These are phyloP conservation scores for Pichia californica DNA, from an alignment of 805 yeast species.

Conservation along the genomic window DNA sequence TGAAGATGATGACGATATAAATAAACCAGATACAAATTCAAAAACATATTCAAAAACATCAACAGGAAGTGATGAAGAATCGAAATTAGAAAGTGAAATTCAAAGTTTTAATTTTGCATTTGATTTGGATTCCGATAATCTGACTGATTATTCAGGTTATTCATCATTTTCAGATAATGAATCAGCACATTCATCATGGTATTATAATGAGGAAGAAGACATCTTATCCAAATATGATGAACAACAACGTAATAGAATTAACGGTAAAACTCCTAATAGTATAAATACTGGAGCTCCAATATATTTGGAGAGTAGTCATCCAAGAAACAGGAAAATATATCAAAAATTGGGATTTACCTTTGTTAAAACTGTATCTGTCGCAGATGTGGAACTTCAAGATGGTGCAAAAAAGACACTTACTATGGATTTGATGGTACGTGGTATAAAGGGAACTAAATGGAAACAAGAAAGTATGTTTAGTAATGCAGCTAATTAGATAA, in stretches of 20 bases:
- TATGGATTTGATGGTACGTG: constrained; percentile 35
- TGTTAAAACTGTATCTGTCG: constrained; percentile 30
- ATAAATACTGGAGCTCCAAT: constrained; percentile 28
- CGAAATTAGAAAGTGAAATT: constrained; percentile 28
- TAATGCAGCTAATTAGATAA: neutral
- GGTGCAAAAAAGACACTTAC: constrained; percentile 24
- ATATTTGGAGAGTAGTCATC: constrained; percentile 54
- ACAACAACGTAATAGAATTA: constrained; percentile 17
- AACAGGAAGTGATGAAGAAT: constrained; percentile 19
- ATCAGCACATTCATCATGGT: constrained; percentile 31
- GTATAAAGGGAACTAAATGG: constrained; percentile 32
- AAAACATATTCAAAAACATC: constrained; percentile 4
- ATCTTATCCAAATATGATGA: constrained; percentile 29
- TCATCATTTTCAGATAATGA: constrained; percentile 28
- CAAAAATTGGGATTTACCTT: constrained; percentile 46
- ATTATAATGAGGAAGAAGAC: constrained; percentile 31
- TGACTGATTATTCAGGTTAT: constrained; percentile 31
- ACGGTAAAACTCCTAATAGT: constrained; percentile 14
- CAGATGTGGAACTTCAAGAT: constrained; percentile 24
- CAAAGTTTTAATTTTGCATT: constrained; percentile 29
- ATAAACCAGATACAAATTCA: neutral
- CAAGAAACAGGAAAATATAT: constrained; percentile 46
- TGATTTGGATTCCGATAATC: constrained; percentile 28
- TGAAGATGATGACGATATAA: constrained; percentile 11
- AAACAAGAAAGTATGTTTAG: constrained; percentile 13